phyloP scores from a whole-genome alignment of 192 early-diverging fungal species.

The Entrophospora sp. region DNA sequence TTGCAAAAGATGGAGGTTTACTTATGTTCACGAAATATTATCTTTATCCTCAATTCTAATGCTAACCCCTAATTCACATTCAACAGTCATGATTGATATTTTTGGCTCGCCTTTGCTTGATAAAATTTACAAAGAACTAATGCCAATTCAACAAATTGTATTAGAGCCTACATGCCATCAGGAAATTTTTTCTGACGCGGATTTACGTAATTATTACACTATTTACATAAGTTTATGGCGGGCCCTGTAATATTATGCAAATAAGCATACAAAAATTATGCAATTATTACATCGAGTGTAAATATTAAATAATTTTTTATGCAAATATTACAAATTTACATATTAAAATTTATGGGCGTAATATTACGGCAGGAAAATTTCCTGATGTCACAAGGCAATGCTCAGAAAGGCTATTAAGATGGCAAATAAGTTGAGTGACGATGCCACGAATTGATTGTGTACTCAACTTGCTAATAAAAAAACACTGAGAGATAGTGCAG shows the following conservation, averaged over 20 bases:
- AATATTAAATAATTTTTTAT: too few relatives aligned
- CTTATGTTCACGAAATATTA: constrained; percentile 13
- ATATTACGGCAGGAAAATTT: too few relatives aligned
- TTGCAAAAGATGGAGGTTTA: neutral
- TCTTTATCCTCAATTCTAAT: constrained; percentile 6
- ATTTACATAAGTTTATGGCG: too few relatives aligned
- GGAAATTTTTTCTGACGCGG: too few relatives aligned
- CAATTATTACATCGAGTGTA: too few relatives aligned
- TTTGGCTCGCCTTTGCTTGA: neutral
- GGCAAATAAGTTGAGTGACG: neutral
- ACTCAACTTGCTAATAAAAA: neutral
- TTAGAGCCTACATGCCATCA: neutral
- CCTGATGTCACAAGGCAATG: too few relatives aligned
- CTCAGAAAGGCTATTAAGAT: neutral
- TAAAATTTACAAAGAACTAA: neutral
- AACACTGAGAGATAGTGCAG: neutral
- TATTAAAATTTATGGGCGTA: too few relatives aligned
- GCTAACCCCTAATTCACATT: neutral
- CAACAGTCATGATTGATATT: neutral
- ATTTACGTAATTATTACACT: too few relatives aligned
- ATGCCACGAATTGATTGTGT: neutral
- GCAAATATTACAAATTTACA: too few relatives aligned
- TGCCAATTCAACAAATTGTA: constrained; percentile 2
- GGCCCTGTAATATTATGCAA: too few relatives aligned
- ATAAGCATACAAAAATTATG: too few relatives aligned